Base-by-base conservation (phyloP, 2,329 filamentous ascomycete genomes). In the Pseudonectria foliicola region DNA sequence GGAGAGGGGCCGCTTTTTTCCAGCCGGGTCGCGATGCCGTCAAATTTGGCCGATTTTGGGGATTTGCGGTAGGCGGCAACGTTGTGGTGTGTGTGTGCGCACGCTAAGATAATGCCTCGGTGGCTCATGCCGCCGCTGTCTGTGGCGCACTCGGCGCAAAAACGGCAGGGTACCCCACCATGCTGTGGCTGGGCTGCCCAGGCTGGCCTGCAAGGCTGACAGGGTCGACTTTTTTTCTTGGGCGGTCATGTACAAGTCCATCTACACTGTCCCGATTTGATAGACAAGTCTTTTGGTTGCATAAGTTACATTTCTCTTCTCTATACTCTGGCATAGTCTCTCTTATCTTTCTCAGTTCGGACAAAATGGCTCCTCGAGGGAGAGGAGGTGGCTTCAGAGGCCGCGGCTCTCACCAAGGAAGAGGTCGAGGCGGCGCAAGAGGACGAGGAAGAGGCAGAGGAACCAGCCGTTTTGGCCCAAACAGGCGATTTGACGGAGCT, bases 51-150 rank as follows among this genome's bases (percentile, higher is more conserved):
- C 52, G 54, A 63, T 62, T 64, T 66, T 64, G 56, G 55, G n/a
- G 56, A 60, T 63, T 62, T 63, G 54, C 55, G 51, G 50, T 55
- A 56, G 56, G 60, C 60, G 60, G 58, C n/a, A 60, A 63, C 60
- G 45, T 47, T 44, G 43, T 29, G 16, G 38, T 55, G 57, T 59
- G 59, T 60, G 64, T 62, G 70, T 72, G 69, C 72, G 69, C 64
- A 67, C 68, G 64, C 67, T 70, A 71, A 68, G 68, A 70, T 21
- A 52, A 48, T 49, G 42, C 37, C 36, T 70, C 71, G 68, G 38
- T 43, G 26, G 36, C 28, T 45, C 62, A 66, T 63, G 64, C 63
- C 54, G 40, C 37, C 15, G 29, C 15, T 25, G 29, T n/a, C 29
- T 46, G 51, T 58, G 59, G 56, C 57, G 54, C 36, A 32, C 33